Evolutionary conservation across 1,284 basidiomycete species (phyloP).

Genomic region (Leccinum griseonigrum): DNA sequence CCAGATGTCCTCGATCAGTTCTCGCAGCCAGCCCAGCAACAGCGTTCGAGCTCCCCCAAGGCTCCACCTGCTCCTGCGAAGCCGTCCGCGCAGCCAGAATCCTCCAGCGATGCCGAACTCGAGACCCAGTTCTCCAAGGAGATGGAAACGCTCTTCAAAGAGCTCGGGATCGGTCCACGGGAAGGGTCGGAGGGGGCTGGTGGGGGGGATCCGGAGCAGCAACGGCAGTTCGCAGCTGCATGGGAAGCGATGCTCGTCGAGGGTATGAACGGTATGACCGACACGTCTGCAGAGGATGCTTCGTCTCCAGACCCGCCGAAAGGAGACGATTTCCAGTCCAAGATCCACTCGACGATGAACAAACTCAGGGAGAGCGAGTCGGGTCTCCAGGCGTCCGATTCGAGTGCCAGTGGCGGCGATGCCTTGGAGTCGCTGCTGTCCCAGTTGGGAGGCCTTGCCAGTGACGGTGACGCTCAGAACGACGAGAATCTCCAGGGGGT

Average conservation of each 20-base stretch:
- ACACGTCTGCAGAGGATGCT: conserved; percentile 15
- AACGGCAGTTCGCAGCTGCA: conserved; percentile 53
- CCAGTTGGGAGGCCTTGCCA: conserved; percentile 40
- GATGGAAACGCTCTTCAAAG: conserved; percentile 85
- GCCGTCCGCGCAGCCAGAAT: conserved; percentile 29
- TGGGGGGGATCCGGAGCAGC: conserved; percentile 31
- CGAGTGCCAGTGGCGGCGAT: conserved; percentile 25
- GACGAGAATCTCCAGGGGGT: conserved; percentile 42
- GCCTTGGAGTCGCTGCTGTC: conserved; percentile 50
- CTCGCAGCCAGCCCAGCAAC: conserved; percentile 17
- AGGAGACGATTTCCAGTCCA: conserved; percentile 30
- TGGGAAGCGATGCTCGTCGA: conserved; percentile 79
- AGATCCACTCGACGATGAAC: conserved; percentile 60
- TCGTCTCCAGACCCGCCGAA: conserved; percentile 15
- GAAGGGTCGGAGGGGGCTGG: conserved; percentile 17
- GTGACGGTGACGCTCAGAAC: conserved; percentile 32
- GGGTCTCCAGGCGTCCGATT: conserved; percentile 38
- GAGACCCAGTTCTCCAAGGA: conserved; percentile 65
- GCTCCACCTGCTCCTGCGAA: conserved; percentile 24
- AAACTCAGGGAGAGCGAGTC: conserved; percentile 76
- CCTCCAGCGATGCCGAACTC: conserved; percentile 15
- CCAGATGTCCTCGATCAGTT: conserved; percentile 60
- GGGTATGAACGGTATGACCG: conserved; percentile 52
- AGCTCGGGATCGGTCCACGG: conserved; percentile 45
- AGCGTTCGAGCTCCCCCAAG: conserved; percentile 19